These are phyloP conservation scores for Arthrobotrys megalospora DNA, from an alignment of 2,329 filamentous ascomycete species.

Conservation along the genomic window DNA sequence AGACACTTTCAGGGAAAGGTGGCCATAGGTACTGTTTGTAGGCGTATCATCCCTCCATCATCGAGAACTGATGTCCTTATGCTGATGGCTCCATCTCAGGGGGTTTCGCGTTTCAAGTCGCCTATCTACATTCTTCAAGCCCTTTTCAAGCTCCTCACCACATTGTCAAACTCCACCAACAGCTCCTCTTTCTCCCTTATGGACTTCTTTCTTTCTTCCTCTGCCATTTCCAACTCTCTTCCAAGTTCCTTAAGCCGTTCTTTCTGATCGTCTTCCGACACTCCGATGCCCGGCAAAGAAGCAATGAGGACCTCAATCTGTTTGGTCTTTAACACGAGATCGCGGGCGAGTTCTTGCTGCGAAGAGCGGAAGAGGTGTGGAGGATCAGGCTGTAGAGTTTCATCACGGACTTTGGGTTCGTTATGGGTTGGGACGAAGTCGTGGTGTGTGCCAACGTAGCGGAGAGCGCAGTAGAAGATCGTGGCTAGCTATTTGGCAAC, in stretches of 20 bases:
- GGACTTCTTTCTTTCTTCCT: conserved; percentile 75
- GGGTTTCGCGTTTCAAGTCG: background rate
- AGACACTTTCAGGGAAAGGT: too few relatives aligned
- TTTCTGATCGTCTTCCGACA: conserved; percentile 83
- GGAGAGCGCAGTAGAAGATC: conserved; percentile 78
- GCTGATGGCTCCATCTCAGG: too few relatives aligned
- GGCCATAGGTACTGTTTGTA: too few relatives aligned
- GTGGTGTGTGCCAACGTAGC: conserved; percentile 79
- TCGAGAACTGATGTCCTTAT: too few relatives aligned
- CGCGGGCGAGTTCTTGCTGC: conserved; percentile 80
- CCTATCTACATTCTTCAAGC: conserved; percentile 68
- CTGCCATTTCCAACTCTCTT: conserved; percentile 76
- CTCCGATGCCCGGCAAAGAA: conserved; percentile 81
- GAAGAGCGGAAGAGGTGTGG: conserved; percentile 73
- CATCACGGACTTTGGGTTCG: conserved; percentile 66
- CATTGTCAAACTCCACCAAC: conserved; percentile 74
- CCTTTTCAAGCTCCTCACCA: conserved; percentile 75
- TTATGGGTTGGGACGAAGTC: conserved; percentile 75
- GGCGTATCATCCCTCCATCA: too few relatives aligned
- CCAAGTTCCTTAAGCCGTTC: conserved; percentile 77
- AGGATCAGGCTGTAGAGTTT: conserved; percentile 43
- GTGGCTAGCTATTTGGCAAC: conserved; percentile 73
- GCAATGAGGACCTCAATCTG: conserved; percentile 85
- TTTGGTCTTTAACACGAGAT: conserved; percentile 84
- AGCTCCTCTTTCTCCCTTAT: conserved; percentile 77